Base-by-base conservation (phyloP, 257 asterid species). In the Lavandula angustifolia region DNA sequence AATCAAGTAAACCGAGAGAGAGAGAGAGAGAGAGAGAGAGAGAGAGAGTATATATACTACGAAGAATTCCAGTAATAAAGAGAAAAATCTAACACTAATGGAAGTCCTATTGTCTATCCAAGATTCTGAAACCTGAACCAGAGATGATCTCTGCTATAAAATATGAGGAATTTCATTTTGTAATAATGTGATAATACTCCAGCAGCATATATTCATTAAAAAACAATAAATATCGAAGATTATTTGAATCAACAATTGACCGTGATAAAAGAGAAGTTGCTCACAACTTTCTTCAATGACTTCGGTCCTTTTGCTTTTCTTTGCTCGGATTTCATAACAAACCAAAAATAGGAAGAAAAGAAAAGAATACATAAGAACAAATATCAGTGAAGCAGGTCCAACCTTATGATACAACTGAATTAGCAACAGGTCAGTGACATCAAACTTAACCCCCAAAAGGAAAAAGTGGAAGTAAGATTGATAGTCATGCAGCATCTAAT, bases 331-430 rank as follows among this genome's bases (percentile, higher is more conserved):
- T 53, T 58, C 54, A 49, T 7, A 50, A 57, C 68, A 46, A 9
- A 37, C 47, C 17, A 22, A 7, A 18, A 65, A 13, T 8, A 57
- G 41, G 29, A 31, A 14, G 11, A 5, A 42, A 40, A 27, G 1
- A 8, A 33, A 58, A 6, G 41, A 17, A 16, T 0, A 41, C 38
- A 49, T 56, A 62, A 49, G 53, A 60, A 68, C 64, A 48, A 12
- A 58, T 64, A 44, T 60, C 11, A 38, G 49, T 37, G 12, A 4
- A 50, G 27, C 42, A 68, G 43, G 67, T 34, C 40, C 54, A 41
- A 46, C 69, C 72, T 55, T 50, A 71, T 32, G 62, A 34, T 33
- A 78, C 73, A 74, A 71, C 80, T 74, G 9, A 67, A 42, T 54
- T 60, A 58, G 18, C 66, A 49, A 59, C 62, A 58, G 33, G 49